phyloP scores from a whole-genome alignment of 2,329 filamentous ascomycete species.

The Diaporthe caulivora region DNA sequence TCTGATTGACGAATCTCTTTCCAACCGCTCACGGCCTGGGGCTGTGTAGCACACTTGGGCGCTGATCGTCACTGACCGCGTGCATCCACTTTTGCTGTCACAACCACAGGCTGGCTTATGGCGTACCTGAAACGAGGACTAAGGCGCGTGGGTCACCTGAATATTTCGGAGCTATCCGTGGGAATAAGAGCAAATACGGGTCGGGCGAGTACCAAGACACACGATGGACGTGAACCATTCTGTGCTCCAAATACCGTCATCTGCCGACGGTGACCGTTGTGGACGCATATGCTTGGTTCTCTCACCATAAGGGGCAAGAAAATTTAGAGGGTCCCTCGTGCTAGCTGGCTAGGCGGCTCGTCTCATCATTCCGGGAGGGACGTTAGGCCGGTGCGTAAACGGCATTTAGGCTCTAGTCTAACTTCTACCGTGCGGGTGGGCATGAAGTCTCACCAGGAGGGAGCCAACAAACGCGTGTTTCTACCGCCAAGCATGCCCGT shows the following conservation, averaged over 20 bases:
- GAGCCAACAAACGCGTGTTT: constrained; percentile 7
- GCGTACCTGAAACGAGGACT: no score
- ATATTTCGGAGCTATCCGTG: no score
- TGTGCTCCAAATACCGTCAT: not conserved
- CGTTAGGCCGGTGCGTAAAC: not conserved
- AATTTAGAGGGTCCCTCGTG: not conserved
- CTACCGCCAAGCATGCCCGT: not conserved
- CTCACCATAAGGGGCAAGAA: not conserved
- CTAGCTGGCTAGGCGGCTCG: not conserved
- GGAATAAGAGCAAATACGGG: no score
- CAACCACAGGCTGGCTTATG: no score
- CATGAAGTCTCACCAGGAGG: constrained; percentile 11
- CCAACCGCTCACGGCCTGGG: no score
- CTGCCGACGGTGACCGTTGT: not conserved
- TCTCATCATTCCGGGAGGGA: not conserved
- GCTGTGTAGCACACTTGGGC: no score
- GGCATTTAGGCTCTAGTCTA: not conserved
- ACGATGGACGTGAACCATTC: no score
- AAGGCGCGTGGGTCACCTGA: no score
- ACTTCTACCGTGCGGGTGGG: not conserved
- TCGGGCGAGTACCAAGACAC: no score
- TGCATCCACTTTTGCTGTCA: no score
- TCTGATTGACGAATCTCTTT: no score
- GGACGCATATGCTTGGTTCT: not conserved
- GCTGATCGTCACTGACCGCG: no score